Evolutionary conservation across 805 yeast species (phyloP).

Genomic region (Ogataea chonburiensis): DNA sequence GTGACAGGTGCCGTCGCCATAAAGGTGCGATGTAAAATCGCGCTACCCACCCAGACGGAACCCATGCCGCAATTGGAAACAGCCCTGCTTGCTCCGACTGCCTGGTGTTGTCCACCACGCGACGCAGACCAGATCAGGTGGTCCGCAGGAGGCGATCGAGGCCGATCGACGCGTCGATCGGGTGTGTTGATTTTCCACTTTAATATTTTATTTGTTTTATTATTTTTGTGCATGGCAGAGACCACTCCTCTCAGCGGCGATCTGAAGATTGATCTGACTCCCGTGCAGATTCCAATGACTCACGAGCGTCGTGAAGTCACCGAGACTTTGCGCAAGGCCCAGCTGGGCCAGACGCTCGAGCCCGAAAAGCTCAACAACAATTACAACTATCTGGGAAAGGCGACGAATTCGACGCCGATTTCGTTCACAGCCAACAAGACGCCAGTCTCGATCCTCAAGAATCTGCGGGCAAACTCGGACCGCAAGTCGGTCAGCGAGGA

Average conservation of each 20-base stretch:
- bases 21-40: too few species aligned
- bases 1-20: slow-evolving; percentile 2
- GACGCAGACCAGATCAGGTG: too few species aligned
- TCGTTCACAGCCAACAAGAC: slow-evolving; percentile 11
- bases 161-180: slow-evolving; percentile 9
- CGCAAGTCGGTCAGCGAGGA: slow-evolving; percentile 22
- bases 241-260: slow-evolving; percentile 6
- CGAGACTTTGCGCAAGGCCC: slow-evolving; percentile 27
- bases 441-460: slow-evolving; percentile 15
- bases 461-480: slow-evolving; percentile 12
- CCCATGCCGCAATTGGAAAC: too few species aligned
- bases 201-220: neutral
- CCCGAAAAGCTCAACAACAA: slow-evolving; percentile 27
- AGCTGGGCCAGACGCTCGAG: slow-evolving; percentile 26
- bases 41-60: too few species aligned
- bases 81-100: too few species aligned
- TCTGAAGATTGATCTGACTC: slow-evolving; percentile 16
- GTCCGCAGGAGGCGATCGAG: too few species aligned
- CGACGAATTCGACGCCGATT: slow-evolving; percentile 6
- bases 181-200: neutral
- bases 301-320: slow-evolving; percentile 18
- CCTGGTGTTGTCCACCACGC: too few species aligned
- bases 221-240: slow-evolving; percentile 7
- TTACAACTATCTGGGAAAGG: slow-evolving; percentile 17
- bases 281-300: slow-evolving; percentile 6